A percentile compares a stretch with the other conserved stretches of the same genome.
Conservation (phyloP, 2,329 filamentous ascomycete species). For the Aspergillus jensenii region DNA sequence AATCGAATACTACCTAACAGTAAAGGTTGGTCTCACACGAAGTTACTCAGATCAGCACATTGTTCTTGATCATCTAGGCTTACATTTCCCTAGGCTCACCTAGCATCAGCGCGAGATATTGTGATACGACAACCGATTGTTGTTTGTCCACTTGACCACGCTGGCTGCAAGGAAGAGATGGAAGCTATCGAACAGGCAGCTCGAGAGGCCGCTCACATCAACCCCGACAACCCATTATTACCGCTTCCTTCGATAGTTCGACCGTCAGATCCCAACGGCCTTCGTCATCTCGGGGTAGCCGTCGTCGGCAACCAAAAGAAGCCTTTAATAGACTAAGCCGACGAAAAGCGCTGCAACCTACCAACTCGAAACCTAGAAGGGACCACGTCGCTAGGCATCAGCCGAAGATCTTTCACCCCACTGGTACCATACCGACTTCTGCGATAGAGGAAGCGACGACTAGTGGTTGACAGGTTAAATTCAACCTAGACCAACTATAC, state of each 20-base stretch:
- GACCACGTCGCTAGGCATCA: constrained; percentile 13
- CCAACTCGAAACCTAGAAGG: neutral
- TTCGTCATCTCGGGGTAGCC: constrained; percentile 60
- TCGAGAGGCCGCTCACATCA: constrained; percentile 84
- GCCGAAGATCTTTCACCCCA: constrained; percentile 12
- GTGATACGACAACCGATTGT: constrained; percentile 87
- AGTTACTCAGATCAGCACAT: neutral
- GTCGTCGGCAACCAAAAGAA: constrained; percentile 64
- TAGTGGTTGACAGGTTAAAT: neutral
- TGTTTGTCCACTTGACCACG: constrained; percentile 91
- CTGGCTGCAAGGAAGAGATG: constrained; percentile 97
- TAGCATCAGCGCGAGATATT: constrained; percentile 86
- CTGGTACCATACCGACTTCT: neutral
- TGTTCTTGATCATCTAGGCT: constrained; percentile 7
- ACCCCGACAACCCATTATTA: constrained; percentile 89
- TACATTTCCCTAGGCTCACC: constrained; percentile 65
- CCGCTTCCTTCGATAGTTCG: constrained; percentile 80
- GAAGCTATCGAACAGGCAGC: constrained; percentile 95
- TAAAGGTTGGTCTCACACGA: constrained; percentile 65
- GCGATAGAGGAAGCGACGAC: neutral
- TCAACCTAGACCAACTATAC: constrained; percentile 5
- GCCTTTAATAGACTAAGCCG: constrained; percentile 62
- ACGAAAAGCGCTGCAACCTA: neutral
- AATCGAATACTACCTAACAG: constrained; percentile 93
- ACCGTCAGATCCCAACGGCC: constrained; percentile 67